phyloP scores from a whole-genome alignment of 768 basidiomycete species.

The Melanogaster broomeanus region DNA sequence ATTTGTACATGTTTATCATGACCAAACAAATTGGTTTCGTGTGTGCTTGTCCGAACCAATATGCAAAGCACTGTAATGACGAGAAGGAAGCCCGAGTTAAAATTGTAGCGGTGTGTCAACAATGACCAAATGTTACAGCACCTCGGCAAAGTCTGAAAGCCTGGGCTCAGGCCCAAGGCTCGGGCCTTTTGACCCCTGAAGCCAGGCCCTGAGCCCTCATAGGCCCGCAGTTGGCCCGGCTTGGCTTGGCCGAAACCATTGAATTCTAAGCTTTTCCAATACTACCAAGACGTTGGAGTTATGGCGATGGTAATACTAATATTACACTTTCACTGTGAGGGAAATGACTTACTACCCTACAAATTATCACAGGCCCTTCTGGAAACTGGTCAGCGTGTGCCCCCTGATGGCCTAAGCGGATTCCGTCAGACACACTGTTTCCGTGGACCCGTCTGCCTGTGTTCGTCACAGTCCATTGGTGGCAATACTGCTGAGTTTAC shows the following conservation, averaged over 20 bases:
- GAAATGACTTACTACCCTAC: no score
- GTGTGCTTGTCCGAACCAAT: background rate
- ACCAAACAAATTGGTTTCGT: background rate
- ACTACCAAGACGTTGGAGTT: background rate
- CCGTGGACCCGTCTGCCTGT: background rate
- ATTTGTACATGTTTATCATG: background rate
- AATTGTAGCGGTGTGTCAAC: no score
- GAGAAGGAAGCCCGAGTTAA: no score
- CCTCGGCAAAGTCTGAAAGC: no score
- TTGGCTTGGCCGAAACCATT: no score
- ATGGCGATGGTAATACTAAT: background rate
- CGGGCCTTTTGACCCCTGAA: no score
- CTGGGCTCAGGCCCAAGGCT: no score
- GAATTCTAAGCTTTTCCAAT: background rate
- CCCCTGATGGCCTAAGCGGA: background rate
- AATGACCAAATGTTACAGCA: no score
- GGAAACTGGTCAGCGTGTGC: background rate
- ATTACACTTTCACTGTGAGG: no score
- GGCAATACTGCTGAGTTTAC: background rate
- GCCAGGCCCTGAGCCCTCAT: no score
- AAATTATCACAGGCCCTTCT: background rate
- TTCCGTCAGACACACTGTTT: background rate
- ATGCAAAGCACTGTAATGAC: conserved; percentile 4
- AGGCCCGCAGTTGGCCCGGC: no score
- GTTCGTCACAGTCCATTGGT: background rate